Conservation (phyloP, 2,329 filamentous ascomycete genomes). For the Sarocladium oryzae region DNA sequence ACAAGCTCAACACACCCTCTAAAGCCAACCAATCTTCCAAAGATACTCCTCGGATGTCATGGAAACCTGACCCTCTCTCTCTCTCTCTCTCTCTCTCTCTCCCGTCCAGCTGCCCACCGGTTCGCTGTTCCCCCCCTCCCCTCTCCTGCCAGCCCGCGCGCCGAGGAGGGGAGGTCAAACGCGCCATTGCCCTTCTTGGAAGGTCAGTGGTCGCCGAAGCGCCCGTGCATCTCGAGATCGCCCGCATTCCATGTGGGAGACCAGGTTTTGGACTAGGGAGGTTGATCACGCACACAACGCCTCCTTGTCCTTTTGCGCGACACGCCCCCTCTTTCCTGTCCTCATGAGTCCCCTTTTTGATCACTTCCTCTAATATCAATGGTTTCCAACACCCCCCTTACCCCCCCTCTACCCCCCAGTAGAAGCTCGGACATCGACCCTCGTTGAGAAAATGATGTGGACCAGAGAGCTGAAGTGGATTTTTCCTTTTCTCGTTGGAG, state of each 20-base stretch:
- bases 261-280: not conserved
- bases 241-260: not conserved
- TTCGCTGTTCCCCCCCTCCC: no score
- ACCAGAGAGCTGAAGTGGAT: not conserved
- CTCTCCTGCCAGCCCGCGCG: no score
- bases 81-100: no score
- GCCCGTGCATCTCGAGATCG: slow-evolving; percentile 2
- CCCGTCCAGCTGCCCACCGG: no score
- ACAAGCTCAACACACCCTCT: no score
- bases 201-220: not conserved
- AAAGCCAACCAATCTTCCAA: no score
- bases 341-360: no score
- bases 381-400: not conserved
- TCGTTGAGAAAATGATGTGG: not conserved
- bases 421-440: slow-evolving; percentile 1
- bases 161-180: no score
- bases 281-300: not conserved
- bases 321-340: no score
- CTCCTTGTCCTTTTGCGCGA: not conserved
- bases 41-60: no score
- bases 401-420: not conserved
- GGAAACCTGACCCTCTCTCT: not conserved
- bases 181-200: slow-evolving; percentile 5
- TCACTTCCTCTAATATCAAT: no score
- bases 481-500: not conserved